Evolutionary conservation across 1,139 yeast genomes (phyloP).

Genomic region (Petasospora fabianii): DNA sequence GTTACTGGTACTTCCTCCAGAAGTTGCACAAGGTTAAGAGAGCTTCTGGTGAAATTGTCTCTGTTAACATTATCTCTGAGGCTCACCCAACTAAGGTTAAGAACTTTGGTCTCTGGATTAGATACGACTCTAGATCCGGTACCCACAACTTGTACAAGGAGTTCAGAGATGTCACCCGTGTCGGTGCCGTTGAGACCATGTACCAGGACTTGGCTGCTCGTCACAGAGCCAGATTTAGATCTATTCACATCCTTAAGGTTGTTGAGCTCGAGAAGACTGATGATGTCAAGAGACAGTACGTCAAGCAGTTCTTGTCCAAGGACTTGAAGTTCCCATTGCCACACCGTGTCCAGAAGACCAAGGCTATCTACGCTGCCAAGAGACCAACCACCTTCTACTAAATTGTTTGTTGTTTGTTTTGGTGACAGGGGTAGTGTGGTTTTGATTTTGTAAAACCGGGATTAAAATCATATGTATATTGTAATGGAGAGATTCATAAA

Average conservation of each 20-base stretch:
- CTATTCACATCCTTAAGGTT: slow-evolving; percentile 97
- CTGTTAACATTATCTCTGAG: slow-evolving; percentile 89
- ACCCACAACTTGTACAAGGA: slow-evolving; percentile 99
- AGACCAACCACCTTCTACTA: slow-evolving; percentile 98
- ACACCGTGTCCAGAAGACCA: slow-evolving; percentile 95
- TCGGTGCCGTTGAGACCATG: slow-evolving; percentile 97
- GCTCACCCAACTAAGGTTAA: slow-evolving; percentile 98
- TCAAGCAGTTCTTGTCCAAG: slow-evolving; percentile 93
- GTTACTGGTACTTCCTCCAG: slow-evolving; percentile 99
- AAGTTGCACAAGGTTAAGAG: slow-evolving; percentile 99
- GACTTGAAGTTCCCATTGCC: slow-evolving; percentile 99
- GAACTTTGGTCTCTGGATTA: slow-evolving; percentile 99
- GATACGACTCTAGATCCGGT: slow-evolving; percentile 99
- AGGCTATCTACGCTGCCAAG: slow-evolving; percentile 84
- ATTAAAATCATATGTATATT: slow-evolving; percentile 20
- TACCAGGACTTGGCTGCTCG: slow-evolving; percentile 99
- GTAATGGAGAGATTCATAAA: slow-evolving; percentile 20
- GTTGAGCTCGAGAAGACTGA: slow-evolving; percentile 97
- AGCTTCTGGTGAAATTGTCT: slow-evolving; percentile 98
- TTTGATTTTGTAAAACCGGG: slow-evolving; percentile 9
- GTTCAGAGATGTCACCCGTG: slow-evolving; percentile 99
- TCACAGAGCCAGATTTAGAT: slow-evolving; percentile 99
- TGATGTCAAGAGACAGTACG: slow-evolving; percentile 99
- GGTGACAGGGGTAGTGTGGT: slow-evolving; percentile 12
- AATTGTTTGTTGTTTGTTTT: slow-evolving; percentile 15